Evolutionary conservation across 73 alveolate species (phyloP).

Genomic region (Uronychia setigera): DNA sequence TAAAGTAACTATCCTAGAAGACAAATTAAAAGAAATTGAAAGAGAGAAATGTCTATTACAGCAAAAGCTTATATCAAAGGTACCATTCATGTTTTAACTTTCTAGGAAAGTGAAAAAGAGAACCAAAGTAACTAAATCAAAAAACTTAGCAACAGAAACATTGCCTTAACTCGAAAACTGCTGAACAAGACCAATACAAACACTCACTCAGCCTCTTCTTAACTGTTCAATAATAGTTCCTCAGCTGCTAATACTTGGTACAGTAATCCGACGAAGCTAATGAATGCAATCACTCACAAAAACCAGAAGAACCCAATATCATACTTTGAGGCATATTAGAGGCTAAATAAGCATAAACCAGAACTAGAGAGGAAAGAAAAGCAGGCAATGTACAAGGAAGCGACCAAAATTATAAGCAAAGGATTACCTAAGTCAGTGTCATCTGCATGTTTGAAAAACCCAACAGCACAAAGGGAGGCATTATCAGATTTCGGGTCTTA

Average conservation of each 20-base stretch:
- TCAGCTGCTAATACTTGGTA: constrained; percentile 2
- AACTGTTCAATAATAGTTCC: not conserved
- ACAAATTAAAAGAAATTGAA: no score
- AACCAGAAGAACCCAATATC: not conserved
- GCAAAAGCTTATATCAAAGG: not conserved
- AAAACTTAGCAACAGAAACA: not conserved
- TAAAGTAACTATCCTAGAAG: no score
- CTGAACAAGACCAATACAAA: not conserved
- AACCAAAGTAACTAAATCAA: not conserved
- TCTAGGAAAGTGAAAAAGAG: not conserved
- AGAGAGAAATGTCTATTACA: no score
- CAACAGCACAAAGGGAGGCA: no score
- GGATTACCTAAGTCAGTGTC: not conserved
- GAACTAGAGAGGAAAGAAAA: not conserved
- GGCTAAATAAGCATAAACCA: not conserved
- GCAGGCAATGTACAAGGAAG: not conserved
- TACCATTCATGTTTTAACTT: no score
- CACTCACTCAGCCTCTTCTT: not conserved
- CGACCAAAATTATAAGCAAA: not conserved
- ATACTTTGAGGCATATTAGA: not conserved
- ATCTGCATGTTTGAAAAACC: not conserved
- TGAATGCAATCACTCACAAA: not conserved
- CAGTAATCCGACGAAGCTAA: not conserved
- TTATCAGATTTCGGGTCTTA: no score
- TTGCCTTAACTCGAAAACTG: not conserved